A percentile compares a stretch with the other conserved stretches of the same genome.
Evolutionary conservation across 148 eudicot species (phyloP).

Genomic region (Vaccinium macrocarpon): DNA sequence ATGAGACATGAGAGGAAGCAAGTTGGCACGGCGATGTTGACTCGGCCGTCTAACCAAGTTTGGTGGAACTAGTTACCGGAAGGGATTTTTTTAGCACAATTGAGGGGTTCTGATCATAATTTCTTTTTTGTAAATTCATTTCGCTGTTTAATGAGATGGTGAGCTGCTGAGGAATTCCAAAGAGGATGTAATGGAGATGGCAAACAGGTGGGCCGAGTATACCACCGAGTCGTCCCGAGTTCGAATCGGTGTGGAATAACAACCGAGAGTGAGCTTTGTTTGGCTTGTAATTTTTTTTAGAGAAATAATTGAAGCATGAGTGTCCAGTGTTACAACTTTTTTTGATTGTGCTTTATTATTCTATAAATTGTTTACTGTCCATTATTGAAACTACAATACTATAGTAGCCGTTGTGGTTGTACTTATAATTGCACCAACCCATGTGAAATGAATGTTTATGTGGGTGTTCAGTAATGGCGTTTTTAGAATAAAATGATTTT

Average conservation of each 20-base stretch:
- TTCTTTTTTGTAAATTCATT: constrained; percentile 12
- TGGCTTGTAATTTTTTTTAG: not conserved
- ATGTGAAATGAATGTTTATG: not conserved
- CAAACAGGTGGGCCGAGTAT: constrained; percentile 36
- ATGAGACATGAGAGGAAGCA: not conserved
- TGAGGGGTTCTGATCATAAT: not conserved
- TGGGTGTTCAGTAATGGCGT: too few relatives aligned
- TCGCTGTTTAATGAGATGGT: not conserved
- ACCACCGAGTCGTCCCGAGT: constrained; percentile 70
- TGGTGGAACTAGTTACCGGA: not conserved
- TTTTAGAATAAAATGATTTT: too few relatives aligned
- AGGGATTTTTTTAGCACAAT: not conserved
- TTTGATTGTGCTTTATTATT: not conserved
- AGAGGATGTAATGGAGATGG: constrained; percentile 49
- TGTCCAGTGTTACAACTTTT: not conserved
- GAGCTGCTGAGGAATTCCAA: constrained; percentile 7
- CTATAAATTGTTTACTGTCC: not conserved
- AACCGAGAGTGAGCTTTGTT: not conserved
- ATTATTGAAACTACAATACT: not conserved
- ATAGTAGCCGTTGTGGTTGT: not conserved
- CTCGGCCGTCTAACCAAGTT: constrained; percentile 11
- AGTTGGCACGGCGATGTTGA: constrained; percentile 9
- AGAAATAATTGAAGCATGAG: constrained; percentile 5
- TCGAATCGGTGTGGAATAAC: constrained; percentile 30
- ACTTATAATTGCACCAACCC: not conserved